phyloP scores from a whole-genome alignment of 202 grass and related monocot genomes.

The Digitaria exilis region DNA sequence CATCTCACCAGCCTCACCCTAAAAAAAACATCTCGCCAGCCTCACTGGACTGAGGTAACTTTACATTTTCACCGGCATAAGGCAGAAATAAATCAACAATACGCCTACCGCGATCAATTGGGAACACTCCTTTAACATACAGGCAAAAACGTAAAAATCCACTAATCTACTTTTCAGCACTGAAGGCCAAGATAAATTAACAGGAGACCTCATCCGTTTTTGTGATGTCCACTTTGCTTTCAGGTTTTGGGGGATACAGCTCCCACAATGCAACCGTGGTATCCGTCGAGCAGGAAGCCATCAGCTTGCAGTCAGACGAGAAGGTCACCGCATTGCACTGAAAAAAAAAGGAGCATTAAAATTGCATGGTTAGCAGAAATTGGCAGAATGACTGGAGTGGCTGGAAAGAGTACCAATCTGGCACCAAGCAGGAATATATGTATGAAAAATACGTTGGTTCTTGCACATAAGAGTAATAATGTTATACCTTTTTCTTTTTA shows the following conservation, averaged over 20 bases:
- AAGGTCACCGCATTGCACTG: slow-evolving; percentile 85
- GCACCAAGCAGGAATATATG: background rate
- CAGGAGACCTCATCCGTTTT: background rate
- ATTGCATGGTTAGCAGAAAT: background rate
- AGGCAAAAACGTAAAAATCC: background rate
- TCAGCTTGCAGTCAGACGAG: slow-evolving; percentile 69
- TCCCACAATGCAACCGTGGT: slow-evolving; percentile 80
- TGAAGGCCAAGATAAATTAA: background rate
- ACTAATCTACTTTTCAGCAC: background rate
- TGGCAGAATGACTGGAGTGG: background rate
- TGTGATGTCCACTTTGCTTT: background rate
- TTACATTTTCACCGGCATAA: too few relatives aligned
- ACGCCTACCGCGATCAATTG: too few relatives aligned
- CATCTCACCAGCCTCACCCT: too few relatives aligned
- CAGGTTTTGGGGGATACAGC: slow-evolving; percentile 65
- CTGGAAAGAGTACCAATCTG: background rate
- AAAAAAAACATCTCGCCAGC: too few relatives aligned
- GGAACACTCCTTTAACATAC: background rate
- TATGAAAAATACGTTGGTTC: background rate
- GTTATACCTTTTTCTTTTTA: background rate
- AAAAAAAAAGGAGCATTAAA: background rate
- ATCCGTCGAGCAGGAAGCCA: slow-evolving; percentile 90
- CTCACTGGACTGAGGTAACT: too few relatives aligned
- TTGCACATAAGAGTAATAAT: background rate
- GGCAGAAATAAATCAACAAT: too few relatives aligned